Evolutionary conservation across 2,329 filamentous ascomycete genomes (phyloP), one percentile per base, ranked within the genome.

Genomic region (Colletotrichum sp.): DNA sequence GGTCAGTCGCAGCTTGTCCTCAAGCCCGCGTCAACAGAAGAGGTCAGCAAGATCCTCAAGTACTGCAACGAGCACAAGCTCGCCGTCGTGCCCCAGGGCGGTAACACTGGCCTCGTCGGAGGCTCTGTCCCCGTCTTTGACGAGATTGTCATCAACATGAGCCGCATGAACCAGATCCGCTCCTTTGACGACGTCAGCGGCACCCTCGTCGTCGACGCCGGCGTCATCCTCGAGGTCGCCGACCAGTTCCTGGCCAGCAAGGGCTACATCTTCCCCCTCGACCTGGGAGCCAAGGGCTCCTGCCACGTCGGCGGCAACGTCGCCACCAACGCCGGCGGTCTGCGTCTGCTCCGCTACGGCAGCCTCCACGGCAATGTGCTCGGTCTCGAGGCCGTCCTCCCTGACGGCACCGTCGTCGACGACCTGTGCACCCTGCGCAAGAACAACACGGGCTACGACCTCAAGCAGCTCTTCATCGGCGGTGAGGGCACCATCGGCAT

Each of bases 401-500:
- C 97, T 1, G 95, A 99, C 82, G 97, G 97, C 70, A 98, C 96
- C 8, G 91, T 99, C 79, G 90, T 99, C 62, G 93, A 99, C 80
- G 96, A 98, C 80, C 92, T 99, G 36, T 94, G 92, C 80, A 96
- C 92, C 76, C 89, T 99, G 74, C 93, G 97, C 79, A 99, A 99
- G 89, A 99, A 99, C 89, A 99, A 99, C 88, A 99, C 97, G 3
- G 97, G 97, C 32, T 99, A 99, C 85, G 98, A 99, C 84, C 86
- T 98, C 73, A 98, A 98, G 88, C 96, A 98, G 85, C 91, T 98
- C 44, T 98, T 99, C 84, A 98, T 99, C 81, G 97, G 97, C 62
- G 95, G 93, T 36, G 97, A 99, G 85, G 97, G 97, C 28, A 99
- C 97, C 7, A 94, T 99, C 78, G 97, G 97, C 69, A 94, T 99